phyloP scores from a whole-genome alignment of 306 rosid genomes.

The Alnus glutinosa region DNA sequence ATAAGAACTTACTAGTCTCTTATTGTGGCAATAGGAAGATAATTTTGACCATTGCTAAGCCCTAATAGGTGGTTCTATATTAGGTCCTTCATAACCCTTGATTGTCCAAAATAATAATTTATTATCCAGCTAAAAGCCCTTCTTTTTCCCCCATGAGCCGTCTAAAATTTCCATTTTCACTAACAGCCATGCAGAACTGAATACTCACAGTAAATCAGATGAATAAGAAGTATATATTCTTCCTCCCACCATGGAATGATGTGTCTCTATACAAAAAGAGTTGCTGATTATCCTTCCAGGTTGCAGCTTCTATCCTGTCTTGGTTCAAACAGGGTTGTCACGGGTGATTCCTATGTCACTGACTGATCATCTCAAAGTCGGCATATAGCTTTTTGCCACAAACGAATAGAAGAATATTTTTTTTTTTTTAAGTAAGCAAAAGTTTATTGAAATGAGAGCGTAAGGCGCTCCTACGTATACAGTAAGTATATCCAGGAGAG shows the following conservation, averaged over 20 bases:
- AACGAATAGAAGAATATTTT: too few relatives aligned
- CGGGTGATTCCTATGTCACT: background rate
- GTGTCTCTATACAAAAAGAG: background rate
- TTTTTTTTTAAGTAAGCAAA: too few relatives aligned
- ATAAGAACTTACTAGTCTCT: too few relatives aligned
- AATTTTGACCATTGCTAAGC: background rate
- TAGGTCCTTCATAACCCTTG: background rate
- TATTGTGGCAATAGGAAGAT: background rate
- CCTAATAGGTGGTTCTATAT: background rate
- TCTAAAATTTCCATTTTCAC: background rate
- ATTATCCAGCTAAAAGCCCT: too few relatives aligned
- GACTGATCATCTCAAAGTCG: background rate
- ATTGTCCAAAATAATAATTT: background rate
- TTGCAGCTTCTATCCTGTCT: too few relatives aligned
- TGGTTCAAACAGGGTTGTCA: background rate
- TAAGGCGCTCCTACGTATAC: too few relatives aligned
- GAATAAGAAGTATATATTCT: background rate
- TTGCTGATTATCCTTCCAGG: too few relatives aligned
- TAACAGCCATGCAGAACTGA: background rate
- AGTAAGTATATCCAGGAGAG: too few relatives aligned
- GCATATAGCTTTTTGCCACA: too few relatives aligned
- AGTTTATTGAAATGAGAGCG: too few relatives aligned
- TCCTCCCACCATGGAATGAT: background rate
- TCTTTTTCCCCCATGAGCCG: background rate
- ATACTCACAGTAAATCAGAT: background rate